These are phyloP conservation scores for Durio zibethinus DNA, from an alignment of 345 rosid species.

Conservation along the genomic window DNA sequence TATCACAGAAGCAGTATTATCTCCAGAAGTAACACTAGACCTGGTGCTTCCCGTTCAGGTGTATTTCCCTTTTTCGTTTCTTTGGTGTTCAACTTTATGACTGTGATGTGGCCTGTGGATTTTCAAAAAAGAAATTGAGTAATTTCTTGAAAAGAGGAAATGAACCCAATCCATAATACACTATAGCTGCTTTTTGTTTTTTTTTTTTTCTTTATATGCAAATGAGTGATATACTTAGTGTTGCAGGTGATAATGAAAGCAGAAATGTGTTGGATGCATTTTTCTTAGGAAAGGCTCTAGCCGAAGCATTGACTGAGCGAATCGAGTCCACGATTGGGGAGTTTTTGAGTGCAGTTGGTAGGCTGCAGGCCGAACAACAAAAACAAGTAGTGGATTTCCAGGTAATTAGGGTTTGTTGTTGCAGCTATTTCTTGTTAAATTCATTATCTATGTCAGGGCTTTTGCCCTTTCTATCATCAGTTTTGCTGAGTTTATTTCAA, in stretches of 20 bases:
- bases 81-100: not conserved
- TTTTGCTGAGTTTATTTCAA: not conserved
- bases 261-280: constrained; percentile 74
- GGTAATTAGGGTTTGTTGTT: constrained; percentile 35
- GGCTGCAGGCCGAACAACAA: constrained; percentile 87
- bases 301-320: constrained; percentile 79
- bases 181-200: too few relatives aligned
- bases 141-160: too few relatives aligned
- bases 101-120: not conserved
- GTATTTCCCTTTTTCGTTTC: not conserved
- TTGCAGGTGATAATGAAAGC: constrained; percentile 67
- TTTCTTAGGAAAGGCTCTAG: constrained; percentile 92
- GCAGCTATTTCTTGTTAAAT: not conserved
- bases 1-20: constrained; percentile 22
- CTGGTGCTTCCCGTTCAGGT: constrained; percentile 41
- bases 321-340: constrained; percentile 82
- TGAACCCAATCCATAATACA: too few relatives aligned
- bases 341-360: constrained; percentile 62
- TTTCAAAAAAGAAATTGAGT: not conserved
- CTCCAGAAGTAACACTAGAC: constrained; percentile 32
- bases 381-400: constrained; percentile 85
- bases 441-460: not conserved
- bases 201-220: not conserved
- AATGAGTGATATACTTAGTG: constrained; percentile 8
- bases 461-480: not conserved